Conservation (phyloP, 768 basidiomycete species). For the Mycena leptocephala region DNA sequence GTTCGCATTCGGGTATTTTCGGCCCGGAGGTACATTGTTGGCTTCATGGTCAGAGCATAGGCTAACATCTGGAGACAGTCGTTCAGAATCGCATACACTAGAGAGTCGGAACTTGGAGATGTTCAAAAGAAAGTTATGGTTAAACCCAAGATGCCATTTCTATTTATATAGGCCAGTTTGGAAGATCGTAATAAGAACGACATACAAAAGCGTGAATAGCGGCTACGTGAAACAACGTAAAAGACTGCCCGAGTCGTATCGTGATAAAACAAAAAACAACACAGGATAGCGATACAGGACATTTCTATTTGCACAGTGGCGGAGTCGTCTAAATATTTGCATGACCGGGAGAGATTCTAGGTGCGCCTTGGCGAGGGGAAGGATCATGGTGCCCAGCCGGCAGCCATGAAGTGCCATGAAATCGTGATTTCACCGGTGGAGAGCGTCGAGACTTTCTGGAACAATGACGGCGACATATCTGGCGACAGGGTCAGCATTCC, state of each 20-base stretch:
- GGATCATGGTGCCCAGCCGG: conserved; percentile 59
- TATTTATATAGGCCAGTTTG: background rate
- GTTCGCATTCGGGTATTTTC: no score
- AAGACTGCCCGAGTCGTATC: conserved; percentile 25
- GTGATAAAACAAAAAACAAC: background rate
- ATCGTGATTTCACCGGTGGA: conserved; percentile 67
- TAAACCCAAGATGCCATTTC: background rate
- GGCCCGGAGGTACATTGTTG: no score
- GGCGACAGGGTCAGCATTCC: conserved; percentile 9
- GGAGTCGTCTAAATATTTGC: conserved; percentile 26
- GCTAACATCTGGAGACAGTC: no score
- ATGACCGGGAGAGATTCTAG: background rate
- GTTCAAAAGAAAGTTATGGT: background rate
- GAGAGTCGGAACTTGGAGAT: background rate
- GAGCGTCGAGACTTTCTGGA: conserved; percentile 67
- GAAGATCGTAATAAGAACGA: background rate
- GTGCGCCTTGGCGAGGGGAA: background rate
- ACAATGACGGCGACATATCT: conserved; percentile 82
- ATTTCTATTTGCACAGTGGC: conserved; percentile 26
- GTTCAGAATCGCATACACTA: no score
- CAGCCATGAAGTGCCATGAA: conserved; percentile 74
- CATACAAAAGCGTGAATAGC: conserved; percentile 14
- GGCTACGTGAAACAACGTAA: conserved; percentile 1
- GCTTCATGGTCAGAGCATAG: no score
- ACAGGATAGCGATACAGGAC: conserved; percentile 31